A percentile compares a stretch with the other conserved stretches of the same genome.
Conservation (phyloP, 345 rosid genomes). For the Orychophragmus violaceus region DNA sequence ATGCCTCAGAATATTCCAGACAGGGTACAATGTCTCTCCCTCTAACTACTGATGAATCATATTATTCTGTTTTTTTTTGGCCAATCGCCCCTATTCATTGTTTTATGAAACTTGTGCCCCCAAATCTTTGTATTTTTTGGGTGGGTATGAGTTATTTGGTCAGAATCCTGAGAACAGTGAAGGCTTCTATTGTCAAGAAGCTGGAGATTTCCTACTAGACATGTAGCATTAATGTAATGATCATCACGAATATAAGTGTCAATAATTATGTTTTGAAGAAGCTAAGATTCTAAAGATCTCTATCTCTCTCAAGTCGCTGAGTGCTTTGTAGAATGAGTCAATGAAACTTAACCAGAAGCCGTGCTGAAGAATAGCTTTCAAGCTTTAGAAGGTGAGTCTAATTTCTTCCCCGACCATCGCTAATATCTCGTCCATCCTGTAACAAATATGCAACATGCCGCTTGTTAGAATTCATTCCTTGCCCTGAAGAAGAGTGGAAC, state of each 20-base stretch:
- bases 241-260: conserved; percentile 3
- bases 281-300: background rate
- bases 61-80: conserved; percentile 10
- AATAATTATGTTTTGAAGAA: background rate
- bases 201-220: conserved; percentile 10
- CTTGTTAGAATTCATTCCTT: background rate
- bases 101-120: background rate
- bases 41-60: conserved; percentile 34
- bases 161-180: conserved; percentile 5
- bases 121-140: background rate
- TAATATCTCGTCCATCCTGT: conserved; percentile 65
- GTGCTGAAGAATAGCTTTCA: background rate
- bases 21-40: conserved; percentile 40
- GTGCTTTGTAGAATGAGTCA: background rate
- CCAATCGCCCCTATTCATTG: conserved; percentile 18
- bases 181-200: conserved; percentile 8
- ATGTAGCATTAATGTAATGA: conserved; percentile 18
- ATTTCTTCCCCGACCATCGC: conserved; percentile 55
- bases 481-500: background rate
- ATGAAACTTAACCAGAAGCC: background rate
- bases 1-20: conserved; percentile 48
- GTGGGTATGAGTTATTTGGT: conserved; percentile 16
- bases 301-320: background rate
- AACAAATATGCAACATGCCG: background rate
- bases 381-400: conserved; percentile 33